phyloP scores from a whole-genome alignment of 306 rosid species.

The Abrus pulchellus region DNA sequence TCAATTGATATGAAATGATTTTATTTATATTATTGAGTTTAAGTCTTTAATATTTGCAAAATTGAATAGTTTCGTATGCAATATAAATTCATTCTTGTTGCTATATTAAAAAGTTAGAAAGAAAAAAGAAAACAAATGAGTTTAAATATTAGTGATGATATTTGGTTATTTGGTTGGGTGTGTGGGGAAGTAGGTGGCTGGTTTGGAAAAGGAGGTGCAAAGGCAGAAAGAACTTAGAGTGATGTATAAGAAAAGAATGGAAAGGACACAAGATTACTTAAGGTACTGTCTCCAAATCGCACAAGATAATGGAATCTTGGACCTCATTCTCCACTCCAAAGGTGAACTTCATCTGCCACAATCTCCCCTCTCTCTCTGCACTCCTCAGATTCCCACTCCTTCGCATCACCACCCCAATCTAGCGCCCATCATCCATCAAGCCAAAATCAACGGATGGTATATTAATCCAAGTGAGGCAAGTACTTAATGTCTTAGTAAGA shows the following conservation, averaged over 20 bases:
- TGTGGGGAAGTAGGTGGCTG: conserved; percentile 55
- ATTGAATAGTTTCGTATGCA: too few relatives aligned
- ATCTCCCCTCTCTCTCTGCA: conserved; percentile 35
- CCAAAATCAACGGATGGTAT: conserved; percentile 77
- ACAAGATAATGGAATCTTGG: conserved; percentile 78
- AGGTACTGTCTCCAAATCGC: conserved; percentile 77
- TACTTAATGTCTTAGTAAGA: background rate
- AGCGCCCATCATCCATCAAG: conserved; percentile 56
- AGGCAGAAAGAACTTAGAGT: conserved; percentile 61
- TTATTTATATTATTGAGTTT: too few relatives aligned
- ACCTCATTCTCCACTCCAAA: conserved; percentile 42
- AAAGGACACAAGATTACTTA: conserved; percentile 68
- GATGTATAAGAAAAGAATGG: conserved; percentile 59
- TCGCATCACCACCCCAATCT: conserved; percentile 51
- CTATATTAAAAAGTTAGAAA: too few relatives aligned
- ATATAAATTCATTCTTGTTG: too few relatives aligned
- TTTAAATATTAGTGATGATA: background rate
- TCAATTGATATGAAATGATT: too few relatives aligned
- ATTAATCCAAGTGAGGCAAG: conserved; percentile 73
- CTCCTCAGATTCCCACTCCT: conserved; percentile 21
- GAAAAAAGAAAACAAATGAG: too few relatives aligned
- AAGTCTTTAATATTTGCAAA: too few relatives aligned
- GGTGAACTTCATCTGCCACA: conserved; percentile 33
- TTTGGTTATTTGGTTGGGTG: background rate
- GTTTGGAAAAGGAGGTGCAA: conserved; percentile 67